Evolutionary conservation across 2,329 filamentous ascomycete species (phyloP).

Genomic region (Sarocladiaceae sp.): DNA sequence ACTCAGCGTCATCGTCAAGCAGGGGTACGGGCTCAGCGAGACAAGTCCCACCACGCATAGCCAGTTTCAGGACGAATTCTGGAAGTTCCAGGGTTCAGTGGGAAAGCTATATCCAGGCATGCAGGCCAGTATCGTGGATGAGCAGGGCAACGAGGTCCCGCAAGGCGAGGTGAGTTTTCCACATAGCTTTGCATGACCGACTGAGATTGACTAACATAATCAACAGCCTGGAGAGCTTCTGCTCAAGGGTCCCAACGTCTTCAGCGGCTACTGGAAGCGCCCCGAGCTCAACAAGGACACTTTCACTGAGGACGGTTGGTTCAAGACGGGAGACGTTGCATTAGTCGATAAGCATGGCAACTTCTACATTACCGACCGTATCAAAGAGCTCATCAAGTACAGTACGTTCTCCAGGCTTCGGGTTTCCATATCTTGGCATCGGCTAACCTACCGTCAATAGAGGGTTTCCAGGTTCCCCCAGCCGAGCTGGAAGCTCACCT

Average conservation of each 20-base stretch:
- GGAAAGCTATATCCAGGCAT: slow-evolving; percentile 74
- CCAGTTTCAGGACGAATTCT: slow-evolving; percentile 71
- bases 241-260: slow-evolving; percentile 74
- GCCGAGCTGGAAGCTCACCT: slow-evolving; percentile 55
- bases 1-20: slow-evolving; percentile 75
- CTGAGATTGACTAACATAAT: not conserved
- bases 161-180: slow-evolving; percentile 34
- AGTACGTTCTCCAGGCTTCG: slow-evolving; percentile 30
- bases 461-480: slow-evolving; percentile 65
- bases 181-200: not conserved
- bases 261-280: slow-evolving; percentile 72
- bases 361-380: slow-evolving; percentile 85
- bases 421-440: slow-evolving; percentile 8
- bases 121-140: slow-evolving; percentile 72
- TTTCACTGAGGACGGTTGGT: slow-evolving; percentile 72
- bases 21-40: slow-evolving; percentile 87
- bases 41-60: slow-evolving; percentile 74
- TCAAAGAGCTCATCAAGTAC: slow-evolving; percentile 58
- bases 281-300: slow-evolving; percentile 63
- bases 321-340: slow-evolving; percentile 85
- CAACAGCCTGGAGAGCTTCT: slow-evolving; percentile 59
- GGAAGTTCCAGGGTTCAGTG: slow-evolving; percentile 67
- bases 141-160: slow-evolving; percentile 48
- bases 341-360: slow-evolving; percentile 71
- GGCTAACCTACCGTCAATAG: slow-evolving; percentile 32